Conservation (phyloP, 164 flowering plant genomes). For the Malania oleifera region DNA sequence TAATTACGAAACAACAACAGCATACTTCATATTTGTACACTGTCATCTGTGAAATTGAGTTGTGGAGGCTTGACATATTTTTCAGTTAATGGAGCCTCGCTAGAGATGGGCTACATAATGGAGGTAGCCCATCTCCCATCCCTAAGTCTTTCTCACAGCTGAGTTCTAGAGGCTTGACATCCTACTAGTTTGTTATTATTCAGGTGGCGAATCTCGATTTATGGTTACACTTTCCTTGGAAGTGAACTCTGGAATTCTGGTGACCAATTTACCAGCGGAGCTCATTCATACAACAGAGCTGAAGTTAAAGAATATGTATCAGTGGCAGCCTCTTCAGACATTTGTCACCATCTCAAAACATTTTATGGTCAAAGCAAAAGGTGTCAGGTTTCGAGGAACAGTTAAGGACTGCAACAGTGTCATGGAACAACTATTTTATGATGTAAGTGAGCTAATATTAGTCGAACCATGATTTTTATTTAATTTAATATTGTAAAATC, state of each 20-base stretch:
- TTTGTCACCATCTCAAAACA: constrained; percentile 74
- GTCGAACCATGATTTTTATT: neutral
- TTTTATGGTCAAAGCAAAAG: constrained; percentile 58
- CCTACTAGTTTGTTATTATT: neutral
- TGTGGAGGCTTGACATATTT: neutral
- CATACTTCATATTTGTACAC: no score
- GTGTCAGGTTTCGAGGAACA: constrained; percentile 64
- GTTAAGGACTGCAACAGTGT: constrained; percentile 58
- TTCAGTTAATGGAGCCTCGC: no score
- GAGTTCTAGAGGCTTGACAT: neutral
- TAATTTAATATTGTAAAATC: neutral
- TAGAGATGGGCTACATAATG: no score
- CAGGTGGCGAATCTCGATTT: constrained; percentile 58
- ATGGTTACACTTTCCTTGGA: constrained; percentile 65
- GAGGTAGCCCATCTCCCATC: no score
- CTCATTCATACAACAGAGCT: constrained; percentile 66
- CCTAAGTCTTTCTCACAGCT: neutral
- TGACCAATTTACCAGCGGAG: constrained; percentile 49
- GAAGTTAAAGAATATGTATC: constrained; percentile 47
- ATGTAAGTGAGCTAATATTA: constrained; percentile 38
- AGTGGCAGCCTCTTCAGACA: constrained; percentile 85
- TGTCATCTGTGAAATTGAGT: neutral
- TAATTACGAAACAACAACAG: no score
- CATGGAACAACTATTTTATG: constrained; percentile 50
- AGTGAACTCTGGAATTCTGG: constrained; percentile 54